A percentile compares a stretch with the other conserved stretches of the same genome.
These are phyloP conservation scores for Aegilops longissima DNA, from an alignment of 176 grass and related monocot species.

Conservation along the genomic window DNA sequence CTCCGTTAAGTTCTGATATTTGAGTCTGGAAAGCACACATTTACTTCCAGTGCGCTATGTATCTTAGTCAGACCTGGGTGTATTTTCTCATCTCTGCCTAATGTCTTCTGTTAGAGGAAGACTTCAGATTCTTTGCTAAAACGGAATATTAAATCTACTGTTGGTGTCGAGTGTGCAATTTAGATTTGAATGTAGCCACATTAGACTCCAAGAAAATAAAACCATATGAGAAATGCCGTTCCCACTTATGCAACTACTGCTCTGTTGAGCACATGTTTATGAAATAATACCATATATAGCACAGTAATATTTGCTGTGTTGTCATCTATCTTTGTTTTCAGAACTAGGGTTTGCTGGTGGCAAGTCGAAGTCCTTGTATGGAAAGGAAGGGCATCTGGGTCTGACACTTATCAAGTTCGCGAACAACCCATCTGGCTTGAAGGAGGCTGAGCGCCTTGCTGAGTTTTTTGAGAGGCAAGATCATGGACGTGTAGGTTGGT, in stretches of 20 bases:
- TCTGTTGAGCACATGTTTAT: slow-evolving; percentile 36
- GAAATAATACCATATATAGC: slow-evolving; percentile 26
- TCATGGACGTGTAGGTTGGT: slow-evolving; percentile 78
- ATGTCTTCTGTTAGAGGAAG: not conserved
- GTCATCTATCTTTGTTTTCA: slow-evolving; percentile 58
- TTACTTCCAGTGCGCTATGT: slow-evolving; percentile 2
- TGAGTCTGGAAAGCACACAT: not conserved
- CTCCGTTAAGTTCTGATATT: not conserved
- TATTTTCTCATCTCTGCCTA: not conserved
- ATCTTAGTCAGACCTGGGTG: slow-evolving; percentile 8
- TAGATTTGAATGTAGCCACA: slow-evolving; percentile 19
- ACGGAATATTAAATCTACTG: slow-evolving; percentile 22
- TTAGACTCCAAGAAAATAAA: slow-evolving; percentile 25
- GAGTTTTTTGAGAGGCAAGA: slow-evolving; percentile 73
- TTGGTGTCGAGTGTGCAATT: slow-evolving; percentile 1
- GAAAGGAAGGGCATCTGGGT: slow-evolving; percentile 86
- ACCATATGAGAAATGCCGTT: not conserved
- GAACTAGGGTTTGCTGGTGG: slow-evolving; percentile 90
- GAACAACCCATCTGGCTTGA: slow-evolving; percentile 64
- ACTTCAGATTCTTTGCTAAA: slow-evolving; percentile 1
- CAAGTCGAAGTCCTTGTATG: slow-evolving; percentile 90
- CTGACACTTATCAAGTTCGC: slow-evolving; percentile 80
- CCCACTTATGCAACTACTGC: slow-evolving; percentile 34
- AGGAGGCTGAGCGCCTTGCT: slow-evolving; percentile 81
- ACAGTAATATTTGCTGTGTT: slow-evolving; percentile 48